Evolutionary conservation across 2,329 filamentous ascomycete species (phyloP), one percentile per base, ranked within the genome.

Genomic region (Plenodomus tracheiphilus): DNA sequence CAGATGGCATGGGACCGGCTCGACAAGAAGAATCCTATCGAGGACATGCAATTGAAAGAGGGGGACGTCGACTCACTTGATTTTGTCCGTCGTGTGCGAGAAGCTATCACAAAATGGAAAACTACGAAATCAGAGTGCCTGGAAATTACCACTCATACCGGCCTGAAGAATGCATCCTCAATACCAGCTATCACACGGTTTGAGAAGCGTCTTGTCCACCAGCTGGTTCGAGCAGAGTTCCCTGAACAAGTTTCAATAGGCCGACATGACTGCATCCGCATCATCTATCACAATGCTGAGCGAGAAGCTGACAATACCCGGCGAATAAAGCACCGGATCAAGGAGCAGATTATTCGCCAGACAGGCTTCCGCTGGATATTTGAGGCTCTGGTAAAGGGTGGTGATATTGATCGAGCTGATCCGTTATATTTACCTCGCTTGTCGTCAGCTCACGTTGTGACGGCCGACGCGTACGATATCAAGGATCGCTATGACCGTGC

Each of bases 171-270:
- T 2, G 49, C 51, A 28, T 59, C 66, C 2, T 10, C 21, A 2
- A 32, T 52, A 1, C 52, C 49, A 16, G 53, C 48, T 16, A 69
- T 74, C 13, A 66, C 54, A 15, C 60, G 78, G 0, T 87, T 82
- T 58, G 85, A 89, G 63, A 83, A 85, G 64, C 77, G 83, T 28
- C 74, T 89, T 5, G 78, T 88, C 1, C 82, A 88, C 61, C 85
- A 88, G 58, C 74, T 87, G 11, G 77, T 89, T n/a, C 77, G 83
- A 11, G 79, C 78, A 13, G 85, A 88, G 55, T 89, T 77, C 40
- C 77, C 79, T 1, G 62, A 75, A 8, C 64, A 78, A 10, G 67
- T 75, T 10, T 72, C 74, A n/a, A 58, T 79, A 17, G 68, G 69
- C 34, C 73, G 72, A 43, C 66, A 66, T 48, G 74, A 74, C 34